Evolutionary conservation across 208 protist genomes (phyloP).

Genomic region (Acanthamoeba castellanii): DNA sequence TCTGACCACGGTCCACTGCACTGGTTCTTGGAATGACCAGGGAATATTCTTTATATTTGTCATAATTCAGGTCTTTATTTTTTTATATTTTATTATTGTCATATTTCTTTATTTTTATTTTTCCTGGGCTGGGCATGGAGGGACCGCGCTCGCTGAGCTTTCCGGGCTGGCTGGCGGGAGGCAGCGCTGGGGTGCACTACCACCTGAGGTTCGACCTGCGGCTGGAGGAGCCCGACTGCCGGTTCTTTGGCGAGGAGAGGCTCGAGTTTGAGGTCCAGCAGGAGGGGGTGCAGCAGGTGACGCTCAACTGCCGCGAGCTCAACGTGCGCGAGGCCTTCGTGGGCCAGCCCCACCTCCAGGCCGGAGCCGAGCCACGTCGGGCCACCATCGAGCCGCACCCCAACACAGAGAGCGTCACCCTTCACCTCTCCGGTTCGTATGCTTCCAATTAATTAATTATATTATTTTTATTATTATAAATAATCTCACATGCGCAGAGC

Average conservation of each 20-base stretch:
- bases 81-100: no score
- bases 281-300: neutral
- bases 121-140: neutral
- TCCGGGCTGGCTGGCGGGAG: neutral
- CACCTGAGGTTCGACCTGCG: neutral
- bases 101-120: no score
- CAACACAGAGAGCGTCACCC: neutral
- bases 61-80: no score
- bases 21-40: no score
- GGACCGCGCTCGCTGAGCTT: neutral
- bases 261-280: neutral
- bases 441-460: no score
- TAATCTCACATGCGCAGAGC: no score
- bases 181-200: neutral
- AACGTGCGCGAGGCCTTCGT: neutral
- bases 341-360: neutral
- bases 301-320: constrained; percentile 18
- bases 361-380: neutral
- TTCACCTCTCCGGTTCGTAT: neutral
- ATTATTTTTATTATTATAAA: no score
- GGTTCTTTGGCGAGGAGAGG: neutral
- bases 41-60: no score
- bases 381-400: neutral
- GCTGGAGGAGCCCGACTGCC: neutral
- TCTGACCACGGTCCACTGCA: no score